Base-by-base conservation (phyloP, 2,329 filamentous ascomycete species). In the Fusarium concolor region DNA sequence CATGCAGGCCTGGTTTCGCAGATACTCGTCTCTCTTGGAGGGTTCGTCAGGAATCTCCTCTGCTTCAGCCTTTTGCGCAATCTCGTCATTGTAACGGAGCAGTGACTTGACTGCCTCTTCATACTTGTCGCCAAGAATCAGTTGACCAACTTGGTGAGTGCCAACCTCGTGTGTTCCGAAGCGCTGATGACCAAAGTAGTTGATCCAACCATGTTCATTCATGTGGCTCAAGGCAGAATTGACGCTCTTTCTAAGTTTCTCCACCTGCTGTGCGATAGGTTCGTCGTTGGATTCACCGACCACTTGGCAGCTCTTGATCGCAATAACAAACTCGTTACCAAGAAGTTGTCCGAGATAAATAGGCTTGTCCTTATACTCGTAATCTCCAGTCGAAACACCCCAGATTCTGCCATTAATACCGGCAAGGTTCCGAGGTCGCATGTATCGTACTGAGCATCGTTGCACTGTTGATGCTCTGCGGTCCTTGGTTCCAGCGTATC, bases 181-280 rank as follows among this genome's bases (percentile, higher is more conserved):
- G 24, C 96, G 90, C 80, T 99, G 96, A n/a, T 98, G 88, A 10
- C 96, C 96, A 75, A 94, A 99, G 81, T 98, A 99, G 80, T 99
- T 99, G 79, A 99, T 90, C 83, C 96, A 99, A 4, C 96, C 96
- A 43, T 90, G 86, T 42, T 88, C 81, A 55, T 86, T 83, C 70
- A 98, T 87, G 66, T 90, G 87, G 41, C 86, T 82, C 50, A 97
- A 81, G 2, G 92, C 85, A 15, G 84, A 78, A 56, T 84, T 83
- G 11, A 89, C 83, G 37, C 85, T 76, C 26, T 68, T 55, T 54
- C 70, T 73, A 43, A 82, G 67, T 33, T 71, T 68, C 17, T 76
- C 70, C 10, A 80, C 69, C 31, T 74, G 75, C 26, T 78, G 75
- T 7, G 67, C 38, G 9, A 77, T 56, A 1, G 75, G 39, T 24